Base-by-base conservation (phyloP, 805 yeast species). In the Nakazawaea peltata region DNA sequence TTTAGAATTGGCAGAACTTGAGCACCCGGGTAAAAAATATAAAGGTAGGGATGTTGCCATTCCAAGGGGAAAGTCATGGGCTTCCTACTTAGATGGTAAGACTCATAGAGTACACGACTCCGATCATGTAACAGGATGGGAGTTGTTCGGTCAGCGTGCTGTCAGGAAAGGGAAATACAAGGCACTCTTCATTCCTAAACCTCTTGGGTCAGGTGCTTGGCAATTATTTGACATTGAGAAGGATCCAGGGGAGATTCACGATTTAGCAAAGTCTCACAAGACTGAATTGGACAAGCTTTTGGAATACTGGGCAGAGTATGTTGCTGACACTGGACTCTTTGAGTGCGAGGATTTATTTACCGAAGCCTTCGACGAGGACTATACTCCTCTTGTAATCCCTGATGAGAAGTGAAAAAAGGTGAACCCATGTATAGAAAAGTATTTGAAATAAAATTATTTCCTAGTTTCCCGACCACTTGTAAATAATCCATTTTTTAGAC, bases 141-240 rank as follows among this genome's bases (percentile, higher is more conserved):
- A 73, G 44, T 51, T 72, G 12, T 71, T 73, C 44, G 74, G 72
- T 1, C 77, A 72, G 43, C 72, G 67, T 34, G 79, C 78, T 0
- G 58, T 72, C 30, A 58, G 78, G 44, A 60, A 65, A 42, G 77
- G 77, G 5, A 33, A 48, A 4, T 69, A 53, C 44, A 73, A 73
- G 44, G 72, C 72, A 1, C 41, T 68, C 9, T 71, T 48, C 43
- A 59, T 72, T 37, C 75, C 74, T 4, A 55, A 56, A 26, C 75
- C 78, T 7, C 49, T 57, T 36, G 77, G 75, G 0, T 51, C 69
- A 5, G 67, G 60, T 12, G 47, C 61, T 44, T 67, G 78, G 79
- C 67, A 69, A 48, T 53, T 71, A 18, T 67, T 65, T 43, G 47
- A 67, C 41, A 44, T 70, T 17, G 43, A 47, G 21, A 41, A 42